These are phyloP conservation scores for Wallacemonas sp. DNA, from an alignment of 208 protist species.

Conservation along the genomic window DNA sequence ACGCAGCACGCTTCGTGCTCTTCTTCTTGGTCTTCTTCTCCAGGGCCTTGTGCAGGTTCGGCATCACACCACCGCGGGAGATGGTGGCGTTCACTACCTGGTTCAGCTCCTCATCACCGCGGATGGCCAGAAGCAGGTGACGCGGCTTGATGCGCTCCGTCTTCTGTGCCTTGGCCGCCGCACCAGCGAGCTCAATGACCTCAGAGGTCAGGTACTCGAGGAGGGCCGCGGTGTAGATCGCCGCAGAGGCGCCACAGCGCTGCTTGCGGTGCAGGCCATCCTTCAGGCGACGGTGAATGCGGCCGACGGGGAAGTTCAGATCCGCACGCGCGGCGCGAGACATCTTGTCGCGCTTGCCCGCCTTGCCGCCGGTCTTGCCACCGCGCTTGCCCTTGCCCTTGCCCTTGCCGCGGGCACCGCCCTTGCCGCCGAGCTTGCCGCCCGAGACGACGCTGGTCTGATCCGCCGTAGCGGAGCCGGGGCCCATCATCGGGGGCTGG, in stretches of 20 bases:
- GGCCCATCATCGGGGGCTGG: conserved; percentile 48
- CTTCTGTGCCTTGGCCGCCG: conserved; percentile 97
- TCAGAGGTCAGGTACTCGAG: conserved; percentile 99
- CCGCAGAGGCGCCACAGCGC: conserved; percentile 96
- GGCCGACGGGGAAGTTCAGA: conserved; percentile 97
- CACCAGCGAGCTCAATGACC: conserved; percentile 98
- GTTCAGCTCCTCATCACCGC: conserved; percentile 99
- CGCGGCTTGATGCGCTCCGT: conserved; percentile 98
- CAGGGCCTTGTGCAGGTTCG: conserved; percentile 88
- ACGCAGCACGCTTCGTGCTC: conserved; percentile 66
- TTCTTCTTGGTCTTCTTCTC: conserved; percentile 94
- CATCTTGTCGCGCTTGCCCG: conserved; percentile 81
- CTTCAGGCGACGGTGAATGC: conserved; percentile 99
- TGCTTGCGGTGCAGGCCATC: conserved; percentile 93
- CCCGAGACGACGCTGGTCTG: conserved; percentile 88
- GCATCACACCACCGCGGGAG: conserved; percentile 87
- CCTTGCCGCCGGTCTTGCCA: conserved; percentile 91
- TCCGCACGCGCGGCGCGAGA: conserved; percentile 89
- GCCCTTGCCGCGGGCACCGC: conserved; percentile 78
- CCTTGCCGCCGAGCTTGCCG: conserved; percentile 86
- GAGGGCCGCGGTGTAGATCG: conserved; percentile 98
- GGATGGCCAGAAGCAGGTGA: conserved; percentile 98
- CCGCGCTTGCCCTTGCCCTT: conserved; percentile 86
- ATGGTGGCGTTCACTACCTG: conserved; percentile 96
- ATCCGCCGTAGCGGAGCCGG: conserved; percentile 77